Conservation (phyloP, 148 eudicot species). For the Tetragonia tetragonoides region DNA sequence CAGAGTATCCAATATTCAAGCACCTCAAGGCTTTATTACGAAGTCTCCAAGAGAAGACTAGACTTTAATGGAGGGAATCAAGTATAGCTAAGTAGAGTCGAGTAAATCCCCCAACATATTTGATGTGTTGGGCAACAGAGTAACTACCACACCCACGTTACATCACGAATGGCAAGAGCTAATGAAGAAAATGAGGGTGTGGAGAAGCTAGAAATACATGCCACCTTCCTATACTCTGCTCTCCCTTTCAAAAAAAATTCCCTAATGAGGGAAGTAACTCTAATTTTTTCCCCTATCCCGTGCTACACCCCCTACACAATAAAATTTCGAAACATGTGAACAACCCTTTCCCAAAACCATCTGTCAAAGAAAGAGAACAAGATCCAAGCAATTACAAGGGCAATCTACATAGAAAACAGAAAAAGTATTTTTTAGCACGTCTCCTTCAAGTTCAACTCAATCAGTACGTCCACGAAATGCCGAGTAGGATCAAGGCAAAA, state of each 20-base stretch:
- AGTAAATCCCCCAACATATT: neutral
- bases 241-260: neutral
- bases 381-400: neutral
- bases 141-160: neutral
- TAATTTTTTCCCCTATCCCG: no score
- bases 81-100: neutral
- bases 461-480: conserved; percentile 3
- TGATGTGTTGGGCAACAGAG: neutral
- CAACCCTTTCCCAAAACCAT: neutral
- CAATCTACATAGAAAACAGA: neutral
- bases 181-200: neutral
- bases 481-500: neutral
- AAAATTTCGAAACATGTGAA: neutral
- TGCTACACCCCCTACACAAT: neutral
- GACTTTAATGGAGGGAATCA: neutral
- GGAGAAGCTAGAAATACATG: neutral
- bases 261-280: neutral
- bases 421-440: no score
- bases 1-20: neutral
- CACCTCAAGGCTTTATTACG: neutral
- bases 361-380: neutral
- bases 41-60: neutral
- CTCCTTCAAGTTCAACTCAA: neutral
- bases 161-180: neutral
- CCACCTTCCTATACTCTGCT: neutral